Evolutionary conservation across 2,329 filamentous ascomycete species (phyloP).

Genomic region (Colletotrichum abscissum): DNA sequence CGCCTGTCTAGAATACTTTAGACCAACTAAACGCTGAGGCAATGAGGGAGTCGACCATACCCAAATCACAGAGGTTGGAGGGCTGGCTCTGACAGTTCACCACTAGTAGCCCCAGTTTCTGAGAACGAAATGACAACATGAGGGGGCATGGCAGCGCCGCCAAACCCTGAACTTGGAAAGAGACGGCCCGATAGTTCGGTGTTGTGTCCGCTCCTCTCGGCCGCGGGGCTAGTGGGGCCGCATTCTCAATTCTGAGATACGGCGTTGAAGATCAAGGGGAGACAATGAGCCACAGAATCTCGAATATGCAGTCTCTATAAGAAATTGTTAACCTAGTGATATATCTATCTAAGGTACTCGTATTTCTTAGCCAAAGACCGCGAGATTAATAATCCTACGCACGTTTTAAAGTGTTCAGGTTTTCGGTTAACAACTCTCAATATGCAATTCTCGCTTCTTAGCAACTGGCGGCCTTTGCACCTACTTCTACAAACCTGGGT

Average conservation of each 20-base stretch:
- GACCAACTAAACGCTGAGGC: no score
- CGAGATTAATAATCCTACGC: neutral
- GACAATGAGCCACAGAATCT: neutral
- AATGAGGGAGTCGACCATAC: neutral
- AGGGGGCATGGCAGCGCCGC: neutral
- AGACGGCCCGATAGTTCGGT: neutral
- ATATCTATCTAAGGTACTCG: neutral
- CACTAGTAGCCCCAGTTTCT: neutral
- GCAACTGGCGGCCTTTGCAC: neutral
- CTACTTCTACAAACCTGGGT: neutral
- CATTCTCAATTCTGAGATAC: neutral
- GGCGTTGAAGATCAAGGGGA: neutral
- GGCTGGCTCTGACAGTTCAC: no score
- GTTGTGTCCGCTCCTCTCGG: neutral
- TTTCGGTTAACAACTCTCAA: no score
- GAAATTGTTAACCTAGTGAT: accelerated
- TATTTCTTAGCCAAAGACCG: neutral
- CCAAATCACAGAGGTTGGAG: no score
- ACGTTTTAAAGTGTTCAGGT: neutral
- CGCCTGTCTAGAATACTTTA: no score
- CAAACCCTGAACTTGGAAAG: neutral
- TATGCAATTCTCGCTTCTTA: no score
- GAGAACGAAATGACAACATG: neutral
- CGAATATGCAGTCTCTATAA: accelerated
- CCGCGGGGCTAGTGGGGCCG: neutral